Percentiles rank a stretch among this genome's conserved stretches.
Conservation (phyloP, 2,329 filamentous ascomycete species). For the Stromatinia cepivora region DNA sequence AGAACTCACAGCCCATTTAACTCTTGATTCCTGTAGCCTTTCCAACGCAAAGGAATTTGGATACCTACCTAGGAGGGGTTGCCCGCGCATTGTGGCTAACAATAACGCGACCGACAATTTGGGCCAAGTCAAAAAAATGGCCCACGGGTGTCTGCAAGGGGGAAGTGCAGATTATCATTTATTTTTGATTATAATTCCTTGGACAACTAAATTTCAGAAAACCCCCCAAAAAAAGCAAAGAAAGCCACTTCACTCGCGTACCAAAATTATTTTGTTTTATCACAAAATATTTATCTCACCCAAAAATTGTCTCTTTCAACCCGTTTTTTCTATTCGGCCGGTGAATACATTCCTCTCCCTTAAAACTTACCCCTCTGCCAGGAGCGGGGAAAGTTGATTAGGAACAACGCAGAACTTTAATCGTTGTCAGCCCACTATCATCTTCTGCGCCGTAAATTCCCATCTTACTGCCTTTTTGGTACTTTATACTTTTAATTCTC, state of each 20-base stretch:
- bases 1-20: not conserved
- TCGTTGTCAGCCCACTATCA: conserved; percentile 13
- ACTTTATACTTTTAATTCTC: conserved; percentile 10
- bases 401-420: conserved; percentile 10
- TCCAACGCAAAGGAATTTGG: not conserved
- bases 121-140: not conserved
- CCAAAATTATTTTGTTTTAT: not conserved
- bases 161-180: not conserved
- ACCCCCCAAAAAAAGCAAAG: not conserved
- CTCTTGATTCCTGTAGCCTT: too few species aligned
- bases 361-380: conserved; percentile 3
- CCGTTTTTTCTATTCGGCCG: not conserved
- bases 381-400: conserved; percentile 12
- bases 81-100: not conserved
- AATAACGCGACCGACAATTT: not conserved
- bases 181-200: not conserved
- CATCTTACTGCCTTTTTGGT: conserved; percentile 2
- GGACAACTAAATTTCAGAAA: not conserved
- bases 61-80: not conserved
- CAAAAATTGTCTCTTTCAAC: not conserved
- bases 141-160: not conserved
- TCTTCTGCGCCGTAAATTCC: not conserved
- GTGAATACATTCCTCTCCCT: not conserved
- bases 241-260: not conserved
- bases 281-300: not conserved